Conservation (phyloP, 2,329 filamentous ascomycete species). For the Neofusicoccum cordaticola region DNA sequence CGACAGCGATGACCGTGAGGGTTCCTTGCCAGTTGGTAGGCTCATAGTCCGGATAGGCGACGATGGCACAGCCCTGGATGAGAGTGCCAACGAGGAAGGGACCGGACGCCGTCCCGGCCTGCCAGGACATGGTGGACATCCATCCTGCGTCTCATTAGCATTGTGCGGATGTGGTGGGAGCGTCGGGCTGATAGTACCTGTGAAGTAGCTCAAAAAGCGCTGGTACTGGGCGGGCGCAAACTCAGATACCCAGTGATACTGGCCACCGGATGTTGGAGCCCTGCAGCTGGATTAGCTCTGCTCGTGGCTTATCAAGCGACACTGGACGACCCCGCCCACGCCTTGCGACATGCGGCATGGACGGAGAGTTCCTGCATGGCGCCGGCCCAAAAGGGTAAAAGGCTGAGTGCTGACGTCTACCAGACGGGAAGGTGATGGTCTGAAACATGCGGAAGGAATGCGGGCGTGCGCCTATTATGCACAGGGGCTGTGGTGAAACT, state of each 20-base stretch:
- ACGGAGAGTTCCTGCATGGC: no score
- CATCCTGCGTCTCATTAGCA: constrained; percentile 34
- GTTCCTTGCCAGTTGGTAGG: constrained; percentile 49
- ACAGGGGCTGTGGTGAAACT: not conserved
- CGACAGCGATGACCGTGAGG: constrained; percentile 47
- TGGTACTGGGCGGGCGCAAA: constrained; percentile 20
- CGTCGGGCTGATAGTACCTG: constrained; percentile 11
- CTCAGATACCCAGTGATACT: constrained; percentile 19
- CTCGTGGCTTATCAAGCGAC: no score
- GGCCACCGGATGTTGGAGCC: constrained; percentile 17
- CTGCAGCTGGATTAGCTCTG: not conserved
- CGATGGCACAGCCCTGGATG: constrained; percentile 44
- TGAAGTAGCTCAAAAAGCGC: constrained; percentile 19
- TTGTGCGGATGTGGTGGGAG: not conserved
- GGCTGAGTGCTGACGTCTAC: no score
- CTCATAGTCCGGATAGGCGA: constrained; percentile 42
- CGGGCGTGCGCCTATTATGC: no score
- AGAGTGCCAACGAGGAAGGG: constrained; percentile 49
- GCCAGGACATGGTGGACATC: constrained; percentile 52
- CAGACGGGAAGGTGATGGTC: no score
- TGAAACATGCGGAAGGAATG: no score
- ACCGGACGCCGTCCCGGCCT: constrained; percentile 48
- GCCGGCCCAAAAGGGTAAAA: no score
- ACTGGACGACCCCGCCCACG: no score
- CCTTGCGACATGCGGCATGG: no score